Conservation (phyloP, 192 early-diverging fungal species). For the Kickxella alabastrina region DNA sequence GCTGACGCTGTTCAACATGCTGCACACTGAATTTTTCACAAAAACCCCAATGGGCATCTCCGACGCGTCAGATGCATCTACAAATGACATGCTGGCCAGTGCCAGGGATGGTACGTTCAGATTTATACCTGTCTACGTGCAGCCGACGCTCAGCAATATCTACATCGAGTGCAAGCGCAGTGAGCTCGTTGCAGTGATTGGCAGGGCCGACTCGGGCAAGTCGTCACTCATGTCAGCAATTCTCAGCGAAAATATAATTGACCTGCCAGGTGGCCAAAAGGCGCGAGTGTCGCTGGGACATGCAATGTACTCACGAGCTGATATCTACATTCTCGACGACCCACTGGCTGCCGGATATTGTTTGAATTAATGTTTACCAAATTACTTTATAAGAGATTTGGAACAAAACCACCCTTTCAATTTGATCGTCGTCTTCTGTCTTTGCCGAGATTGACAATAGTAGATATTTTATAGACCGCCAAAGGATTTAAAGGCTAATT, state of each 20-base stretch:
- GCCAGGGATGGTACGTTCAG: constrained; percentile 46
- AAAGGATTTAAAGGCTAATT: too few species aligned
- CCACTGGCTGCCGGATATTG: background rate
- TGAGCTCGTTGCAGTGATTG: constrained; percentile 57
- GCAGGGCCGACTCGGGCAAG: constrained; percentile 64
- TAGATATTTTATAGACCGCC: too few species aligned
- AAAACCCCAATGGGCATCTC: too few species aligned
- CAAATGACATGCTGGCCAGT: constrained; percentile 26
- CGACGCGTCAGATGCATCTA: constrained; percentile 2
- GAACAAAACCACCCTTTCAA: too few species aligned
- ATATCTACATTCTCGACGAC: background rate
- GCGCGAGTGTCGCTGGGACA: background rate
- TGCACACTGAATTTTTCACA: constrained; percentile 31
- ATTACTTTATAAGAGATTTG: too few species aligned
- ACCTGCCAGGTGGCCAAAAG: background rate
- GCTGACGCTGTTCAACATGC: constrained; percentile 48
- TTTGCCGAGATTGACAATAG: too few species aligned
- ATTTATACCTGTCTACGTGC: constrained; percentile 46
- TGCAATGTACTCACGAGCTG: background rate
- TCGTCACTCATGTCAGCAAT: constrained; percentile 58
- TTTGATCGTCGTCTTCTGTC: too few species aligned
- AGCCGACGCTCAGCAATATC: constrained; percentile 39
- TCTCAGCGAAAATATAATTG: constrained; percentile 5
- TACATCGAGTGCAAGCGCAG: constrained; percentile 42
- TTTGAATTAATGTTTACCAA: too few species aligned